These are phyloP conservation scores for Lentinula detonsa DNA, from an alignment of 768 basidiomycete species.

Conservation along the genomic window DNA sequence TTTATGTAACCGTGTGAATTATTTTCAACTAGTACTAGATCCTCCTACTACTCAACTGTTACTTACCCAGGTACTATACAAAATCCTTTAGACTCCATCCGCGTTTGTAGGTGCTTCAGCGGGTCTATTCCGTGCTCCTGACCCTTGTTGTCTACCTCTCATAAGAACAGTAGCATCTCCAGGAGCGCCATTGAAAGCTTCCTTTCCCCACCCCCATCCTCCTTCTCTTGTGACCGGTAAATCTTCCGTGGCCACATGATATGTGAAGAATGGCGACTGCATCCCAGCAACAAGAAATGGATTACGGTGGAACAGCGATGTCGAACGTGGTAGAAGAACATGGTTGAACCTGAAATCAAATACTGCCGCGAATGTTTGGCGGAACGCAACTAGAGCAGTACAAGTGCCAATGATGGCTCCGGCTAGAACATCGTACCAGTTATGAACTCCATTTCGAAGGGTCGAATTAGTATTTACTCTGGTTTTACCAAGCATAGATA, in stretches of 20 bases:
- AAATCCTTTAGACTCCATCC: background rate
- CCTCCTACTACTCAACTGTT: too few species aligned
- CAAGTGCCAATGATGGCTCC: slow-evolving; percentile 45
- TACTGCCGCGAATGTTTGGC: slow-evolving; percentile 49
- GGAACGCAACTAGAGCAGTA: slow-evolving; percentile 45
- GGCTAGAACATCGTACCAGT: slow-evolving; percentile 53
- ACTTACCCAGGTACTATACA: too few species aligned
- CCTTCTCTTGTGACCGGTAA: slow-evolving; percentile 40
- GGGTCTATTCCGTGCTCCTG: background rate
- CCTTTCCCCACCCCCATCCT: slow-evolving; percentile 34
- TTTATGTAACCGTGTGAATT: background rate
- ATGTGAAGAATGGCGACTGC: slow-evolving; percentile 26
- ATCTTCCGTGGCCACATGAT: slow-evolving; percentile 23
- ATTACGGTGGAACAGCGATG: slow-evolving; percentile 34
- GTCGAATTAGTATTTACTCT: background rate
- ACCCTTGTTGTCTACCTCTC: background rate
- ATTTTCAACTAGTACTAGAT: too few species aligned
- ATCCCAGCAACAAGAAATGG: slow-evolving; percentile 18
- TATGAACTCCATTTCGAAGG: slow-evolving; percentile 28
- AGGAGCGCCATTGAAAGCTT: slow-evolving; percentile 33
- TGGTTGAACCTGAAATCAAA: slow-evolving; percentile 58
- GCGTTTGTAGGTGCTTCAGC: background rate
- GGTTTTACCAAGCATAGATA: background rate
- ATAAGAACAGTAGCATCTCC: slow-evolving; percentile 28
- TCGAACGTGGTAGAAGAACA: slow-evolving; percentile 45